These are phyloP conservation scores for Samsoniella hepiali DNA, from an alignment of 2,329 filamentous ascomycete genomes.

Conservation along the genomic window DNA sequence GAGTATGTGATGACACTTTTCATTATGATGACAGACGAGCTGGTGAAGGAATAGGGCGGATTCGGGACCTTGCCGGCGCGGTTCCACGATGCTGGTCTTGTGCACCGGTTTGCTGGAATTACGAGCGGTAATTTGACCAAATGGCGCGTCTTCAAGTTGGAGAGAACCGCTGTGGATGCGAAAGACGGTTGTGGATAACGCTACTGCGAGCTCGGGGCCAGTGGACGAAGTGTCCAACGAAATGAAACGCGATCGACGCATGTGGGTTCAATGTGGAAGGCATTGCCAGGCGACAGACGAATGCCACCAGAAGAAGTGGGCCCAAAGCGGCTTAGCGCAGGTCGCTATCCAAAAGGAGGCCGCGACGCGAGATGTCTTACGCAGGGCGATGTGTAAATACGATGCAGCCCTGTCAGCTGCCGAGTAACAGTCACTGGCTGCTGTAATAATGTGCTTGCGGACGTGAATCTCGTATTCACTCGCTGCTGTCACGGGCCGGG, in stretches of 20 bases:
- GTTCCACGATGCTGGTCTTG: background rate
- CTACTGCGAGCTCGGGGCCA: too few species aligned
- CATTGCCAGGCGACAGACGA: background rate
- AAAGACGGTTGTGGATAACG: background rate
- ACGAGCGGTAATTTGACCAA: background rate
- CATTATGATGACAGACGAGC: background rate
- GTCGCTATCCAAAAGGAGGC: background rate
- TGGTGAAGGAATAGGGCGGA: background rate
- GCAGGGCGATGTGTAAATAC: background rate
- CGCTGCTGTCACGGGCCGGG: conserved; percentile 19
- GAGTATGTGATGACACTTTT: background rate
- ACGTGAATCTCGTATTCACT: background rate
- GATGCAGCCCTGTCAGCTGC: background rate
- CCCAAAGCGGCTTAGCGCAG: conserved; percentile 11
- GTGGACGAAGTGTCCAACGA: background rate
- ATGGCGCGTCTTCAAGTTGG: background rate
- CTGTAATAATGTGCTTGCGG: background rate
- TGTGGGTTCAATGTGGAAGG: conserved; percentile 12
- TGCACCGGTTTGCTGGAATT: conserved; percentile 2
- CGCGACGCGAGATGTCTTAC: background rate
- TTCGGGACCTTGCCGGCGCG: background rate
- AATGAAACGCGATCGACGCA: conserved; percentile 6
- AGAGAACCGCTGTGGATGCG: background rate
- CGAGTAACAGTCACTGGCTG: background rate
- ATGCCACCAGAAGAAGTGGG: background rate